Evolutionary conservation across 2,329 filamentous ascomycete genomes (phyloP).

Genomic region (Pleurostoma richardsiae): DNA sequence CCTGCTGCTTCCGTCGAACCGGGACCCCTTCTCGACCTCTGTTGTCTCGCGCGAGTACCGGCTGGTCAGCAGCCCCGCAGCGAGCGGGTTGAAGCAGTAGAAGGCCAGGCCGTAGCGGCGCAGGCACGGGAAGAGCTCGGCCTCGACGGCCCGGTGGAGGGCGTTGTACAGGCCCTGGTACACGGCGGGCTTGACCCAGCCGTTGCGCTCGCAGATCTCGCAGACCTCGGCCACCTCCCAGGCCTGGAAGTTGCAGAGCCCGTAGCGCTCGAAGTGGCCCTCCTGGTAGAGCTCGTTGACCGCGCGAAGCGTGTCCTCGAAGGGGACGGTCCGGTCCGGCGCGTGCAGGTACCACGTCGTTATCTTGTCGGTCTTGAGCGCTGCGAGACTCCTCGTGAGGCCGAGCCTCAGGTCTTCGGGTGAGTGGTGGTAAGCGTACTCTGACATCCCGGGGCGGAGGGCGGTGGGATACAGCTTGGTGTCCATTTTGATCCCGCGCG

Average conservation of each 20-base stretch:
- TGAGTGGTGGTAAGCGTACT: too few species aligned
- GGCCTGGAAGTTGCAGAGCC: conserved; percentile 37
- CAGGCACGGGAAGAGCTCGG: conserved; percentile 34
- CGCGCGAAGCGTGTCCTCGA: conserved; percentile 36
- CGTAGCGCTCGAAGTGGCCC: conserved; percentile 37
- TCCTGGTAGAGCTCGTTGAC: conserved; percentile 38
- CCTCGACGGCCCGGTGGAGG: conserved; percentile 23
- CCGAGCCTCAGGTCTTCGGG: conserved; percentile 21
- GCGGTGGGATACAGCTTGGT: conserved; percentile 33
- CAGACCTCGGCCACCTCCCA: conserved; percentile 42
- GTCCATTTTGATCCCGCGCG: conserved; percentile 32
- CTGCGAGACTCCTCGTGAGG: conserved; percentile 27
- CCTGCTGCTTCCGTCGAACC: conserved; percentile 30
- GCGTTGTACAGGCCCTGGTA: conserved; percentile 34
- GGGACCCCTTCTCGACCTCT: conserved; percentile 26
- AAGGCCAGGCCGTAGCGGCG: conserved; percentile 35
- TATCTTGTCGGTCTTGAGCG: conserved; percentile 29
- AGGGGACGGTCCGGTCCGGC: conserved; percentile 34
- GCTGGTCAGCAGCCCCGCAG: conserved; percentile 38
- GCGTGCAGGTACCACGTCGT: conserved; percentile 46
- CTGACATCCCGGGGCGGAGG: conserved; percentile 1
- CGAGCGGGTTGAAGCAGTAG: conserved; percentile 34
- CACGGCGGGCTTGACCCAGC: conserved; percentile 34
- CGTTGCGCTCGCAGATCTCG: conserved; percentile 33
- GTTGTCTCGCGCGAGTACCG: conserved; percentile 24